A percentile compares a stretch with the other conserved stretches of the same genome.
Conservation (phyloP, 495 filamentous ascomycete genomes). For the Xylaria bambusicola region DNA sequence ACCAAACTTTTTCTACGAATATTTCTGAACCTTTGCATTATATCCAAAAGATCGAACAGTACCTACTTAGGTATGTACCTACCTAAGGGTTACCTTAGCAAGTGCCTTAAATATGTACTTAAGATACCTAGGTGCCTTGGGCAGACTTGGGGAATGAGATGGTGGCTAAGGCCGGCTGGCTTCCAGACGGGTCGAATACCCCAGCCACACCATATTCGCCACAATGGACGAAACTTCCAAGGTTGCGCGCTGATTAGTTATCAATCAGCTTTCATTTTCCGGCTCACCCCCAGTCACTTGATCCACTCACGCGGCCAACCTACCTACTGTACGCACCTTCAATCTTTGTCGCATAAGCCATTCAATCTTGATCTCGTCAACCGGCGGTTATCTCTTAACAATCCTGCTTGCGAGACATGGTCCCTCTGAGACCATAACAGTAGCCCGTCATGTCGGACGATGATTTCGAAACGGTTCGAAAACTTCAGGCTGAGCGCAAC, state of each 20-base stretch:
- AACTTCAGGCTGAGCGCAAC: slow-evolving; percentile 91
- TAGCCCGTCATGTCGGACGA: slow-evolving; percentile 60
- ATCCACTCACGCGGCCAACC: slow-evolving; percentile 3
- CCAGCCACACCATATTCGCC: slow-evolving; percentile 13
- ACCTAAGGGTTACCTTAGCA: too few relatives aligned
- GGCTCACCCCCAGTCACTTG: slow-evolving; percentile 10
- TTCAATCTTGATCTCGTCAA: neutral
- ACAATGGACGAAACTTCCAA: neutral
- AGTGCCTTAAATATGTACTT: too few relatives aligned
- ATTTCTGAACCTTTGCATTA: too few relatives aligned
- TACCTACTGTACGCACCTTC: neutral
- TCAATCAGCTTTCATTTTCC: neutral
- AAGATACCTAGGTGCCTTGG: neutral
- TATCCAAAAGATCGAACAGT: too few relatives aligned
- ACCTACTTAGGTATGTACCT: too few relatives aligned
- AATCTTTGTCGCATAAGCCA: slow-evolving; percentile 15
- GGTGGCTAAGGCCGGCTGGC: too few relatives aligned
- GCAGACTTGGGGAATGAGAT: too few relatives aligned
- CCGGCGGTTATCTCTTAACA: slow-evolving; percentile 22
- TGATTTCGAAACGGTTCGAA: slow-evolving; percentile 80
- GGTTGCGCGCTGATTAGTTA: slow-evolving; percentile 13
- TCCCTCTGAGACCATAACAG: slow-evolving; percentile 28
- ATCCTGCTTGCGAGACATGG: slow-evolving; percentile 30
- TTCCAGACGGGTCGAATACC: too few relatives aligned
- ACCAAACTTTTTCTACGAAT: too few relatives aligned